These are phyloP conservation scores for Fonsecaea nubica DNA, from an alignment of 2,329 filamentous ascomycete genomes.

Conservation along the genomic window DNA sequence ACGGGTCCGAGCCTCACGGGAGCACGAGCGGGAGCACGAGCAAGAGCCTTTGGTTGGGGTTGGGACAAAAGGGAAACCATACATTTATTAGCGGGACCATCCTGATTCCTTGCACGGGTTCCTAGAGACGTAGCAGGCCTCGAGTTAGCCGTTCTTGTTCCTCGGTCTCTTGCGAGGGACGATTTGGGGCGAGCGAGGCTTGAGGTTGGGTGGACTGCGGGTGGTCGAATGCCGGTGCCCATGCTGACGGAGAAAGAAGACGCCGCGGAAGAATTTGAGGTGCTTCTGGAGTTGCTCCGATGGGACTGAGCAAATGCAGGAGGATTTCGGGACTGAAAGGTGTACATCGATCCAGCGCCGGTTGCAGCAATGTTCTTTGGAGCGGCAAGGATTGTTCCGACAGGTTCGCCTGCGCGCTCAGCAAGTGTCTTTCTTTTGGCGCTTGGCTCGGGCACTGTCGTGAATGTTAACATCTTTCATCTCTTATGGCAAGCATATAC, in stretches of 20 bases:
- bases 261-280: conserved; percentile 52
- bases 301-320: conserved; percentile 49
- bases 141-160: conserved; percentile 51
- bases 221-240: conserved; percentile 60
- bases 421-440: conserved; percentile 66
- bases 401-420: conserved; percentile 63
- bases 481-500: conserved; percentile 40
- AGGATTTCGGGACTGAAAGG: conserved; percentile 49
- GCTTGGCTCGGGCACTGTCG: conserved; percentile 60
- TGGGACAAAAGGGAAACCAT: conserved; percentile 51
- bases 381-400: conserved; percentile 50
- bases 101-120: conserved; percentile 46
- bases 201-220: conserved; percentile 48
- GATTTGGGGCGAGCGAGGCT: conserved; percentile 56
- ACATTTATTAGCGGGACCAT: conserved; percentile 60
- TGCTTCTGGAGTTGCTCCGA: conserved; percentile 46
- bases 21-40: conserved; percentile 23
- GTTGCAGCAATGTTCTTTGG: conserved; percentile 52
- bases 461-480: conserved; percentile 49
- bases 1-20: conserved; percentile 29
- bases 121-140: conserved; percentile 53
- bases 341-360: conserved; percentile 53
- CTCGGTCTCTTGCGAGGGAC: conserved; percentile 59
- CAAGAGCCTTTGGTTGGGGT: conserved; percentile 37
- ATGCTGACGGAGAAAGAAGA: conserved; percentile 64